A percentile compares a stretch with the other conserved stretches of the same genome.
These are phyloP conservation scores for Abortiporus biennis DNA, from an alignment of 1,284 basidiomycete species.

Conservation along the genomic window DNA sequence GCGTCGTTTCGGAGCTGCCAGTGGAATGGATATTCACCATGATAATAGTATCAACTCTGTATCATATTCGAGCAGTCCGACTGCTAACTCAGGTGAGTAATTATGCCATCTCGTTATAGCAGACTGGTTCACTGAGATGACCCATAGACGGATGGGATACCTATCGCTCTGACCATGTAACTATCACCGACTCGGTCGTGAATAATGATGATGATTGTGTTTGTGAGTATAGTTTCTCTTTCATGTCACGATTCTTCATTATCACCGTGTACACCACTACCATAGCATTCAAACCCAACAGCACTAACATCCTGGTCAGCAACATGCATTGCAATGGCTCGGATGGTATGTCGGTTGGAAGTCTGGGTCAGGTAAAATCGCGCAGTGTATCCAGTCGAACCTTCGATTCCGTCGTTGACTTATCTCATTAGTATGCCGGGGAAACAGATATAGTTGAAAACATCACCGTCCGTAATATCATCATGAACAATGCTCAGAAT, in stretches of 20 bases:
- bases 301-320: conserved; percentile 52
- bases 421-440: conserved; percentile 49
- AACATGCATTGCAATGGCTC: conserved; percentile 58
- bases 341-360: conserved; percentile 60
- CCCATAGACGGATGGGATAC: conserved; percentile 64
- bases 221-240: conserved; percentile 19
- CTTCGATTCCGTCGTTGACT: conserved; percentile 13
- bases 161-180: conserved; percentile 48
- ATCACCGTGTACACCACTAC: not conserved
- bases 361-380: conserved; percentile 22
- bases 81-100: conserved; percentile 25
- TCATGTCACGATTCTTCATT: too few species aligned
- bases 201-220: conserved; percentile 63
- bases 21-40: too few species aligned
- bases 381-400: conserved; percentile 1
- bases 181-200: conserved; percentile 46
- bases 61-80: conserved; percentile 22
- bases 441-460: conserved; percentile 64
- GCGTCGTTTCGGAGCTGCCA: not conserved
- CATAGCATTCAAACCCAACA: conserved; percentile 57
- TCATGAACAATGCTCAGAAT: conserved; percentile 56
- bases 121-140: too few species aligned
- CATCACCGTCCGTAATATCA: conserved; percentile 49
- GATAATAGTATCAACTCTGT: conserved; percentile 23
- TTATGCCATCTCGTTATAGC: too few species aligned